Evolutionary conservation across 2,329 filamentous ascomycete genomes (phyloP), one percentile per base, ranked within the genome.

Genomic region (Colletotrichum shisoi): DNA sequence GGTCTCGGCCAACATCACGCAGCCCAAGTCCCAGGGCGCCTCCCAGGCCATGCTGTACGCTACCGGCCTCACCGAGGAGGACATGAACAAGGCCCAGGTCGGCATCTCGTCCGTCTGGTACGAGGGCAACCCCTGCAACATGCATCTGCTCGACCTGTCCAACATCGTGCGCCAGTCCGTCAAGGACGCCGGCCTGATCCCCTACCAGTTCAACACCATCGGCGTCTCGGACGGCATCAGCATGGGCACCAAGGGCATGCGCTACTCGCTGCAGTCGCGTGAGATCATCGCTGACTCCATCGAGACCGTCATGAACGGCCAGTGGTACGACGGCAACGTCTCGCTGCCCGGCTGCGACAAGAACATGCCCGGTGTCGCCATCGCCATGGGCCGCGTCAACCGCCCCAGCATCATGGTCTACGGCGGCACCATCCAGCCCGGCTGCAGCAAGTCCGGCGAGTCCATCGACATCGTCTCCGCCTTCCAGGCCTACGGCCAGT

Each of bases 1-100:
- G 78, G 84, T 94, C 76, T 97, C 94, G 69, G 83, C 88, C 69
- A 79, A 84, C 77, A 94, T 99, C 82, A 99, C 95, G 31, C 94
- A 98, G 81, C 94, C 94, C 77, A 98, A 97, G 83, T 95, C 94
- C 40, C 95, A 99, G 83, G 95, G 95, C 72, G 95, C 96, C 62
- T 98, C 95, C 48, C 95, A 99, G 83, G 95, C 96, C 71, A 99
- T 99, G 96, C 85, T 99, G 64, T 99, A 97, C 83, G 95, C 92
- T 72, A 97, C 94, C 1, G 96, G 96, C 61, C 83, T 99, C 74
- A 87, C 82, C 48, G 92, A 96, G 76, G 85, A 86, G 63, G 94
- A 97, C 79, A 92, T 98, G 89, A 90, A 91, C 83, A 99, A 98
- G 84, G 91, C 95, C 31, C 96, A 99, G 83, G 90, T 99, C 73